phyloP scores from a whole-genome alignment of 768 basidiomycete species.

The Panus rudis region DNA sequence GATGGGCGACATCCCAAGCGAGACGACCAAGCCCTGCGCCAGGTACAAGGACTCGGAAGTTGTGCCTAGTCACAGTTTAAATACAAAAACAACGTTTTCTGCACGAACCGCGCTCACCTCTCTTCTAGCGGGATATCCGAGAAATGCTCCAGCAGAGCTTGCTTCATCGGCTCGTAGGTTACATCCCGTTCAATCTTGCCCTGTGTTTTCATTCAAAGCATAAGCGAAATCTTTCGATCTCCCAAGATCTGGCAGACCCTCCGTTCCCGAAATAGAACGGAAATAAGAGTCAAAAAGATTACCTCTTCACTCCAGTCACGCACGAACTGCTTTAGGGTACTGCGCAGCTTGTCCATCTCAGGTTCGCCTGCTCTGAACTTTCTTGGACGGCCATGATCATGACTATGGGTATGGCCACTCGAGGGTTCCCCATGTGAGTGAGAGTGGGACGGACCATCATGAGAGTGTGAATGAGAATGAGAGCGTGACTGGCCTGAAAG shows the following conservation, averaged over 20 bases:
- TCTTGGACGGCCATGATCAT: constrained; percentile 11
- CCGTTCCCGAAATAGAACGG: neutral
- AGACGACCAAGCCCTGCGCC: constrained; percentile 86
- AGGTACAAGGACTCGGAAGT: constrained; percentile 75
- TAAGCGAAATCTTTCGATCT: neutral
- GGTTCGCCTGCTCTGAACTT: constrained; percentile 53
- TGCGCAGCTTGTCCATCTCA: constrained; percentile 87
- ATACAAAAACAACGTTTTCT: neutral
- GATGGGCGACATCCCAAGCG: constrained; percentile 79
- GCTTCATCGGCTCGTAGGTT: constrained; percentile 78
- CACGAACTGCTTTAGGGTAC: constrained; percentile 88
- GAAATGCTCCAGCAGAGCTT: constrained; percentile 63
- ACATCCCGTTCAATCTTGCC: constrained; percentile 69
- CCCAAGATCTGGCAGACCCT: no score
- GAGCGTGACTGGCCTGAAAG: constrained; percentile 18
- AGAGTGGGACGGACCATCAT: constrained; percentile 4
- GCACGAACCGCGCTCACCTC: constrained; percentile 38
- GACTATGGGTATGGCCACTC: constrained; percentile 14
- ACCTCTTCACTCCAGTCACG: constrained; percentile 91
- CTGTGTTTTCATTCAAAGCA: constrained; percentile 32
- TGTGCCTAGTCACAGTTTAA: constrained; percentile 27
- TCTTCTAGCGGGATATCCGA: constrained; percentile 45
- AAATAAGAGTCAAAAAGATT: constrained; percentile 5
- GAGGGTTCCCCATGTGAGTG: constrained; percentile 21
- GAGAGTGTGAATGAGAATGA: constrained; percentile 29